Percentiles rank a stretch among this genome's conserved stretches.
Conservation (phyloP, 148 eudicot species). For the Euryodendron excelsum region DNA sequence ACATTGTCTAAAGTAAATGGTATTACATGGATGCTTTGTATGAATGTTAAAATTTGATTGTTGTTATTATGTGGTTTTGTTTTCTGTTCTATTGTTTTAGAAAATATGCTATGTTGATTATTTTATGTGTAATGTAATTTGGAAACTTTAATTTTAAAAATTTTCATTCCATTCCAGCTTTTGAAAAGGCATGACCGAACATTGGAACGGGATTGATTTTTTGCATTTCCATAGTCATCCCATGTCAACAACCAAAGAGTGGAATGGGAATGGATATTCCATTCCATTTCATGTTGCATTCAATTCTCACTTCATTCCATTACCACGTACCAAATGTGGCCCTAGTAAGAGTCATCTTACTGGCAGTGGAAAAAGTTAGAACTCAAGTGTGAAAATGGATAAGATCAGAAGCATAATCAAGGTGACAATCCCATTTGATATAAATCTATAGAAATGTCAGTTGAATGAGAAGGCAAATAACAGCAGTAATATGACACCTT, state of each 20-base stretch:
- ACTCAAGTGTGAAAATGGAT: background rate
- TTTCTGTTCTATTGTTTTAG: too few relatives aligned
- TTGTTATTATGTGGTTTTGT: too few relatives aligned
- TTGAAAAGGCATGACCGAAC: background rate
- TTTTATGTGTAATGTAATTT: too few relatives aligned
- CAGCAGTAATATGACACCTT: background rate
- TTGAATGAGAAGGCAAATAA: background rate
- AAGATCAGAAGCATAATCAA: background rate
- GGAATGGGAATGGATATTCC: background rate
- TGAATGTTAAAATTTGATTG: too few relatives aligned
- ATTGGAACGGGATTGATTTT: too few relatives aligned
- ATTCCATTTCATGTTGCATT: too few relatives aligned
- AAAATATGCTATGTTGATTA: too few relatives aligned
- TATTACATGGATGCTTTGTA: too few relatives aligned
- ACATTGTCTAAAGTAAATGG: too few relatives aligned
- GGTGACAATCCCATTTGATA: background rate
- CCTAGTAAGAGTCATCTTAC: background rate
- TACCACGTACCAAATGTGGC: background rate
- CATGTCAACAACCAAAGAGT: background rate
- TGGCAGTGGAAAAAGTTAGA: background rate
- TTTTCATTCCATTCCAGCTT: background rate
- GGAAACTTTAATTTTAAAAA: too few relatives aligned
- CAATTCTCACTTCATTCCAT: too few relatives aligned
- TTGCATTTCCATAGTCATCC: too few relatives aligned
- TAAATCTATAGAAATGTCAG: background rate